Evolutionary conservation across 768 basidiomycete species (phyloP).

Genomic region (Xerocomellus dryophilus): DNA sequence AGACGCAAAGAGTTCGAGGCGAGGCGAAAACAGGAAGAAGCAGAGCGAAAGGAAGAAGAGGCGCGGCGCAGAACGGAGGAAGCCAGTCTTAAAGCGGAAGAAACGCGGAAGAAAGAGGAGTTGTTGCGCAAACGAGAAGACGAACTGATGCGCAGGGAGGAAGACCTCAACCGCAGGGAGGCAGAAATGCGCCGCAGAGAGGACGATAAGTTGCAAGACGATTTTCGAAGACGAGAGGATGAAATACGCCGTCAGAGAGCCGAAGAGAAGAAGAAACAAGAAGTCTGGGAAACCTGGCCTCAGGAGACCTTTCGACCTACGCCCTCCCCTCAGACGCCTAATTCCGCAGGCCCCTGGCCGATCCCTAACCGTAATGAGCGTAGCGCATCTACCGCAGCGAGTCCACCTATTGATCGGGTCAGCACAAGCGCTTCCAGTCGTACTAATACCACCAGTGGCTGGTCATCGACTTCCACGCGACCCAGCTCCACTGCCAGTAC

Average conservation of each 20-base stretch:
- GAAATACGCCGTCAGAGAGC: constrained; percentile 30
- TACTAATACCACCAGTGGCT: constrained; percentile 25
- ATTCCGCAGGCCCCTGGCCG: constrained; percentile 31
- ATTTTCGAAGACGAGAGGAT: constrained; percentile 32
- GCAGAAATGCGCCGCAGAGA: constrained; percentile 31
- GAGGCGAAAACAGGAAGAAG: constrained; percentile 30
- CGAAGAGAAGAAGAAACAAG: constrained; percentile 32
- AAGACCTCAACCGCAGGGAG: constrained; percentile 31
- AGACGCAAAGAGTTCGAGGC: constrained; percentile 31
- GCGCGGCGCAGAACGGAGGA: constrained; percentile 29
- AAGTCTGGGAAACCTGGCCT: constrained; percentile 30
- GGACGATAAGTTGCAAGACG: constrained; percentile 26
- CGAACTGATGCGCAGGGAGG: constrained; percentile 30
- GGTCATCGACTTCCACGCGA: constrained; percentile 31
- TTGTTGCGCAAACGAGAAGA: constrained; percentile 28
- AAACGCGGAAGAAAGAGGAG: constrained; percentile 26
- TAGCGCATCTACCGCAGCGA: constrained; percentile 34
- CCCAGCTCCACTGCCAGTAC: constrained; percentile 23
- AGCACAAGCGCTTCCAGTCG: constrained; percentile 31
- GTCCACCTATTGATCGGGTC: constrained; percentile 30
- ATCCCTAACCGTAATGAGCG: constrained; percentile 31
- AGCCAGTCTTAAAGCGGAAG: constrained; percentile 21
- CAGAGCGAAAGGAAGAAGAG: constrained; percentile 31
- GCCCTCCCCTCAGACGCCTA: constrained; percentile 28
- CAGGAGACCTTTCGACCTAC: constrained; percentile 23